These are phyloP conservation scores for Talaromyces thailandensis DNA, from an alignment of 495 filamentous ascomycete genomes.

Conservation along the genomic window DNA sequence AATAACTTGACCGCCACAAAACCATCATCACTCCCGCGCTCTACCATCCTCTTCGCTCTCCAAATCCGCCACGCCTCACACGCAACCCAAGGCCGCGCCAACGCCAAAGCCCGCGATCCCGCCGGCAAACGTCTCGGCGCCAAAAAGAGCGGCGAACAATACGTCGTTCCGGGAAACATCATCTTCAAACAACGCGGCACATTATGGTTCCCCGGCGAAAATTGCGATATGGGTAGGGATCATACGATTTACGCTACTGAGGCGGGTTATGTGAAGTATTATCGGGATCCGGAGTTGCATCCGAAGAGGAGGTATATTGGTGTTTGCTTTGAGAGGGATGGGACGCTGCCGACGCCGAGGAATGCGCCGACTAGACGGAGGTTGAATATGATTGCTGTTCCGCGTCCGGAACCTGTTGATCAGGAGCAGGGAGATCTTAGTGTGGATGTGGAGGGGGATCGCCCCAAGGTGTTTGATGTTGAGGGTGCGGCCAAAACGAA, in stretches of 20 bases:
- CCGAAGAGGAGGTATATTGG: constrained; percentile 87
- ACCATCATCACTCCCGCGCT: constrained; percentile 11
- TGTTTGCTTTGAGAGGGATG: constrained; percentile 68
- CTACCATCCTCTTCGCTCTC: constrained; percentile 22
- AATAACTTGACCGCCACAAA: not conserved
- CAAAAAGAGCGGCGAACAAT: constrained; percentile 85
- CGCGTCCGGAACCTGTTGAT: constrained; percentile 24
- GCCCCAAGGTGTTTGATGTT: constrained; percentile 23
- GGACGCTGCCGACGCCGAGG: constrained; percentile 59
- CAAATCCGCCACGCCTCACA: constrained; percentile 70
- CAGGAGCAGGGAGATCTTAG: constrained; percentile 27
- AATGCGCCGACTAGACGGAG: constrained; percentile 56
- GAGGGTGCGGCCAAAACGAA: constrained; percentile 23
- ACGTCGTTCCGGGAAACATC: constrained; percentile 90
- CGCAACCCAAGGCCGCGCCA: constrained; percentile 80
- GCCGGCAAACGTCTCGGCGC: constrained; percentile 90
- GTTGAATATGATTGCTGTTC: constrained; percentile 56
- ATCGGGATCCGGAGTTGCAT: constrained; percentile 71
- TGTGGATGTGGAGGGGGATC: constrained; percentile 19
- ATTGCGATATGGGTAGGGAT: constrained; percentile 88
- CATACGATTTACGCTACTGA: constrained; percentile 88
- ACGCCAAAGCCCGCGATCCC: constrained; percentile 68
- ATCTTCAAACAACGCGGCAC: constrained; percentile 96
- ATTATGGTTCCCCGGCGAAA: constrained; percentile 89
- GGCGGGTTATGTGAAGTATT: constrained; percentile 90